Conservation (phyloP, 2,329 filamentous ascomycete species). For the Neopestalotiopsis sp. region DNA sequence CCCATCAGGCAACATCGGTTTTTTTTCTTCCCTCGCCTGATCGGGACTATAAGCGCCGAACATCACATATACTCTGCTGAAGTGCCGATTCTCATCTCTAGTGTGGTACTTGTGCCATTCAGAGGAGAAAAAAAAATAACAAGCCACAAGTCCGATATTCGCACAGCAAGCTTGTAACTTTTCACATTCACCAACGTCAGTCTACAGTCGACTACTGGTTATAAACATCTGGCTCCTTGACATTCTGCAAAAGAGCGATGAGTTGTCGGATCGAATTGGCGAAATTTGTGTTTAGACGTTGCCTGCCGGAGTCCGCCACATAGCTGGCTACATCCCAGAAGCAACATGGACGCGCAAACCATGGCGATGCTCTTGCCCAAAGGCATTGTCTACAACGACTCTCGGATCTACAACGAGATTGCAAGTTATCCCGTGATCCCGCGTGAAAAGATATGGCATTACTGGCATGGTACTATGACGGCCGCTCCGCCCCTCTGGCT, state of each 20-base stretch:
- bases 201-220: background rate
- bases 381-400: conserved; percentile 61
- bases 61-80: background rate
- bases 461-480: conserved; percentile 58
- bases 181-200: conserved; percentile 3
- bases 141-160: background rate
- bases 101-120: background rate
- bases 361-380: conserved; percentile 56
- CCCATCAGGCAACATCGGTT: background rate
- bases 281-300: conserved; percentile 12
- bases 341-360: conserved; percentile 31
- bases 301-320: conserved; percentile 3
- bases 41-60: background rate
- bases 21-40: background rate
- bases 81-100: background rate
- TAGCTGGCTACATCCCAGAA: conserved; percentile 21
- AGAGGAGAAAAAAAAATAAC: background rate
- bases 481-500: conserved; percentile 17
- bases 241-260: conserved; percentile 2
- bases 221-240: background rate
- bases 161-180: background rate
- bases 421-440: conserved; percentile 56
- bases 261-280: background rate
- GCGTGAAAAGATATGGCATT: conserved; percentile 56
- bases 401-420: conserved; percentile 57